Evolutionary conservation across 257 asterid species (phyloP), one percentile per base, ranked within the genome.

Genomic region (Fraxinus quadrangulata): DNA sequence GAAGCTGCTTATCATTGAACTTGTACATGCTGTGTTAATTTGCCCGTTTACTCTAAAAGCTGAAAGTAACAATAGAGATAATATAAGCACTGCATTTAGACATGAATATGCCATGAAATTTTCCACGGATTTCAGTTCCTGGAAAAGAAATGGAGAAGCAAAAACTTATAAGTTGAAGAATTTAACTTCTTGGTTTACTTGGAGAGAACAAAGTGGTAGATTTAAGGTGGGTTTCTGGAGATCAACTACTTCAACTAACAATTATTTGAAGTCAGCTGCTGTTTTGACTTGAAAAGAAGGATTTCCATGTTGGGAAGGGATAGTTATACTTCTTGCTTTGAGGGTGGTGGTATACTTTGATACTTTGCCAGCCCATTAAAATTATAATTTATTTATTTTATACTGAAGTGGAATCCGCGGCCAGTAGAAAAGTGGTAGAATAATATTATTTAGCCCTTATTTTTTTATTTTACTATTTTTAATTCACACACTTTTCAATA

Each of bases 201-300:
- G 86, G 77, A 11, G 49, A 81, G 81, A 54, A 78, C 0, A 40
- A 7, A 42, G 13, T 13, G 87, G 96, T 88, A 67, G 90, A 69
- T 88, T 73, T 79, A 81, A 85, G 75, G 73, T 30, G 70, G 77
- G 71, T 24, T 24, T 77, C 21, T 83, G 94, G 89, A 88, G 97
- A 63, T 93, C 87, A 93, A 87, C 97, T 3, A 83, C 92, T 84
- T 82, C 82, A 76, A 86, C 95, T 70, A 83, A 77, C 75, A 4
- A 79, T 74, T 42, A 28, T 71, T 26, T 16, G 37, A 21, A 21
- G 51, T 80, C 75, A 74, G 68, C 77, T 56, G 63, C 40, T 26
- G 33, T 71, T 66, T 73, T 33, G 79, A 59, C 39, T 51, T 74
- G 65, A 78, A 37, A 79, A 54, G 24, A 72, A 74, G 33, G 61